These are phyloP conservation scores for Blastomyces emzantsi DNA, from an alignment of 2,329 filamentous ascomycete species.

Conservation along the genomic window DNA sequence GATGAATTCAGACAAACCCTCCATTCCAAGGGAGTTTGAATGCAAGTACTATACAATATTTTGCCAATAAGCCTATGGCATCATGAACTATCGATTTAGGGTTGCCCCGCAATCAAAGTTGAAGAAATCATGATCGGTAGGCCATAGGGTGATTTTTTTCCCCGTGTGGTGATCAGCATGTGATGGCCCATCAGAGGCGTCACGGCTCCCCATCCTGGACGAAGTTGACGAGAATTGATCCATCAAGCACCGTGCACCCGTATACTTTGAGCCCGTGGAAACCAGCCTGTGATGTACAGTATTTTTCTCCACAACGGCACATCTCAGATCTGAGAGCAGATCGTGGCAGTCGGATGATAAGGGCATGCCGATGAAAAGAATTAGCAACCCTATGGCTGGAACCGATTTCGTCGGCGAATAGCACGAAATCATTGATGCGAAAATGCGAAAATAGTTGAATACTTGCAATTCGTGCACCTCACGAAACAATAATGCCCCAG, in stretches of 20 bases:
- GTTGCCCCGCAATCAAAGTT: background rate
- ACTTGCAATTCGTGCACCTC: background rate
- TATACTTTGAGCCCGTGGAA: background rate
- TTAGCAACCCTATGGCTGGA: background rate
- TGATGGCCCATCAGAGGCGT: too few species aligned
- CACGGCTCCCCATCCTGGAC: background rate
- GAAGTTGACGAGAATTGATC: background rate
- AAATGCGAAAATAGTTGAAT: background rate
- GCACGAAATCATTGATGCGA: background rate
- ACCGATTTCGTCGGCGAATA: background rate
- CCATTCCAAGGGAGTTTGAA: background rate
- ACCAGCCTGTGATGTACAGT: background rate
- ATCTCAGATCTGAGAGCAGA: background rate
- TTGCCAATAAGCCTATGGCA: background rate
- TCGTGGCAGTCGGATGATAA: background rate
- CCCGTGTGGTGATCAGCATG: background rate
- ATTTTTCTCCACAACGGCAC: background rate
- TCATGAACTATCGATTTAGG: background rate
- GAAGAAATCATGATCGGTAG: background rate
- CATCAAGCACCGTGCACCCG: background rate
- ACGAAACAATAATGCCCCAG: background rate
- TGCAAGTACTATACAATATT: too few species aligned
- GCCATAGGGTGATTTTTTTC: background rate
- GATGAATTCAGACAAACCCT: background rate
- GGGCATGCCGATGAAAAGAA: background rate